Percentiles rank a stretch among this genome's conserved stretches.
Conservation (phyloP, 768 basidiomycete genomes). For the Boletus reticuloceps region DNA sequence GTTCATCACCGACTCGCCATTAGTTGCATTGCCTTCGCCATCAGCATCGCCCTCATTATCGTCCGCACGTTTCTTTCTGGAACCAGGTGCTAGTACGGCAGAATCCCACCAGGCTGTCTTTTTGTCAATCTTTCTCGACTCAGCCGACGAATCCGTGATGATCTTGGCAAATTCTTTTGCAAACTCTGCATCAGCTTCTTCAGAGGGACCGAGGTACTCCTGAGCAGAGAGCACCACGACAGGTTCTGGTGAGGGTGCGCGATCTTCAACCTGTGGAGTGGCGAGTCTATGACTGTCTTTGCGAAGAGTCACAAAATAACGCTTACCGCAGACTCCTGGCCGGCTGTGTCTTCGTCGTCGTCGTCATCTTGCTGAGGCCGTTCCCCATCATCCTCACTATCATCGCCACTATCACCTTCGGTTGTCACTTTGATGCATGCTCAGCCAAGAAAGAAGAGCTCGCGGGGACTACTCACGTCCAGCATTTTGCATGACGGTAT, state of each 20-base stretch:
- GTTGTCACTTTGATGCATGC: constrained; percentile 26
- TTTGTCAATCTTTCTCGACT: constrained; percentile 84
- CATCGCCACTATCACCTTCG: constrained; percentile 46
- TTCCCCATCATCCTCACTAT: constrained; percentile 48
- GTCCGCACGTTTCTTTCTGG: constrained; percentile 63
- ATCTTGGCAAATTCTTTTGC: constrained; percentile 95
- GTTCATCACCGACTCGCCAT: constrained; percentile 59
- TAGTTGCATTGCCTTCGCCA: constrained; percentile 34
- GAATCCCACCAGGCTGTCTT: constrained; percentile 92
- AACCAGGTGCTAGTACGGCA: constrained; percentile 65
- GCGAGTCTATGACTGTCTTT: not conserved
- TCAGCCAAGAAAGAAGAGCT: constrained; percentile 12
- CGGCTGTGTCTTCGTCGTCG: constrained; percentile 55
- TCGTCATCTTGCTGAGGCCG: constrained; percentile 52
- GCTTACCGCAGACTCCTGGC: constrained; percentile 55
- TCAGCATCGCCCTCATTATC: constrained; percentile 54
- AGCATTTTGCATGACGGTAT: constrained; percentile 56
- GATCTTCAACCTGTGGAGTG: constrained; percentile 48
- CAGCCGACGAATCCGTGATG: constrained; percentile 81
- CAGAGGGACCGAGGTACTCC: constrained; percentile 77
- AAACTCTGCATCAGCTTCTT: constrained; percentile 92
- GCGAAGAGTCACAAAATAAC: not conserved
- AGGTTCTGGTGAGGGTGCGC: constrained; percentile 81
- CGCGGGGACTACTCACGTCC: constrained; percentile 41
- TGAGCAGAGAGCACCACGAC: constrained; percentile 69